phyloP scores from a whole-genome alignment of 441 rosid genomes.

The Rhodomyrtus psidioides region DNA sequence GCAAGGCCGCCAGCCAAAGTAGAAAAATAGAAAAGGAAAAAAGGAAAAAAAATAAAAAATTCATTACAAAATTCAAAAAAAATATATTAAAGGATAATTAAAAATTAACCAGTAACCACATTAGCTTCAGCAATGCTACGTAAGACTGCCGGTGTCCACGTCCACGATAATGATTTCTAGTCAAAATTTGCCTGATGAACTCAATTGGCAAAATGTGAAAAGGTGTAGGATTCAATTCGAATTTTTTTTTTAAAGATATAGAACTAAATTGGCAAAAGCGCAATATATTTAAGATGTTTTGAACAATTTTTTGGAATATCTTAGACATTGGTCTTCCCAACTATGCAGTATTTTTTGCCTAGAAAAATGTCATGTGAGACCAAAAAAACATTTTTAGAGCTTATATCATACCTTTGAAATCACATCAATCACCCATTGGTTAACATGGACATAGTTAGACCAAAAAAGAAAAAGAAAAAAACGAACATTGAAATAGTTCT shows the following conservation, averaged over 20 bases:
- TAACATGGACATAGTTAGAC: no score
- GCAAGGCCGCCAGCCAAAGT: no score
- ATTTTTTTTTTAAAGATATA: not conserved
- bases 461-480: no score
- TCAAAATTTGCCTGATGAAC: not conserved
- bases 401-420: not conserved
- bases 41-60: no score
- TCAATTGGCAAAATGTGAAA: constrained; percentile 6
- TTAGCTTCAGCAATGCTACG: fast-evolving
- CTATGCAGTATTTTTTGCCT: not conserved
- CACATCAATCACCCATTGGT: not conserved
- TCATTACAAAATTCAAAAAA: no score
- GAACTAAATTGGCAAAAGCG: not conserved
- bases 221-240: not conserved
- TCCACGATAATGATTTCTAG: no score
- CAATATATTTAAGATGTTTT: not conserved
- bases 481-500: no score
- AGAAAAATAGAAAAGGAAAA: no score
- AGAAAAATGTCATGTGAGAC: not conserved
- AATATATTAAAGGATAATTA: no score
- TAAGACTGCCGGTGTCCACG: fast-evolving
- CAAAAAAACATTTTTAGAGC: not conserved
- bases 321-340: not conserved
- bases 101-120: no score
- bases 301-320: not conserved